Evolutionary conservation across 768 basidiomycete genomes (phyloP).

Genomic region (Mycena galericulata): DNA sequence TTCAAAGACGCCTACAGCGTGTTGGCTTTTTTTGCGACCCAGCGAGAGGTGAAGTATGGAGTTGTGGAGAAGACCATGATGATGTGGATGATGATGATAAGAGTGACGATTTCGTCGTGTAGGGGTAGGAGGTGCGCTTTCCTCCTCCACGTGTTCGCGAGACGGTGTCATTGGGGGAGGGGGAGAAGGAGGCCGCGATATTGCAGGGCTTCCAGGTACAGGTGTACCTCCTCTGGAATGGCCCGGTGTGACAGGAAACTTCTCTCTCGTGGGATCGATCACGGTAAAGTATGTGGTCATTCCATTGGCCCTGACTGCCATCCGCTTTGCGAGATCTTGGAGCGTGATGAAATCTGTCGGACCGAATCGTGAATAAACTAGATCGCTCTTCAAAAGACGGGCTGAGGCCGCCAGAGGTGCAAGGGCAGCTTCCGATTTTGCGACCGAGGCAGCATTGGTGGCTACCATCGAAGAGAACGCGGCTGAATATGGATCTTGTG

Average conservation of each 20-base stretch:
- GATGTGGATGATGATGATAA: conserved; percentile 44
- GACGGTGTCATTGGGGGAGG: conserved; percentile 20
- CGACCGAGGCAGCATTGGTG: conserved; percentile 46
- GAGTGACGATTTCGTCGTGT: conserved; percentile 34
- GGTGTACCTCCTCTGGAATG: conserved; percentile 52
- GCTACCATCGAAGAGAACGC: conserved; percentile 50
- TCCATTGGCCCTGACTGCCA: conserved; percentile 71
- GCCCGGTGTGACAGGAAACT: conserved; percentile 63
- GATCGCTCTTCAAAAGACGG: conserved; percentile 67
- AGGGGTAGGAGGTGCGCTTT: conserved; percentile 26
- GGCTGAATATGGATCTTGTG: conserved; percentile 53
- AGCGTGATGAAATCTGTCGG: conserved; percentile 67
- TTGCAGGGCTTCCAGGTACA: conserved; percentile 41
- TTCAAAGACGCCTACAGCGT: conserved; percentile 80
- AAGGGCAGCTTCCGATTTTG: conserved; percentile 61
- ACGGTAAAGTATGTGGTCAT: conserved; percentile 71
- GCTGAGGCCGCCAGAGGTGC: conserved; percentile 63
- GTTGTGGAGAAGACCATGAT: conserved; percentile 51
- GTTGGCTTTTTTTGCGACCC: conserved; percentile 53
- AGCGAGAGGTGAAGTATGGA: conserved; percentile 55
- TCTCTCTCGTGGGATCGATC: conserved; percentile 72
- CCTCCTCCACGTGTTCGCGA: conserved; percentile 6
- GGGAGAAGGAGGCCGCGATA: conserved; percentile 48
- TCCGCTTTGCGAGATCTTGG: conserved; percentile 60
- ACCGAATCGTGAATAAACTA: conserved; percentile 70